A percentile compares a stretch with the other conserved stretches of the same genome.
These are phyloP conservation scores for Wickerhamiella nectarea DNA, from an alignment of 805 yeast genomes.

Conservation along the genomic window DNA sequence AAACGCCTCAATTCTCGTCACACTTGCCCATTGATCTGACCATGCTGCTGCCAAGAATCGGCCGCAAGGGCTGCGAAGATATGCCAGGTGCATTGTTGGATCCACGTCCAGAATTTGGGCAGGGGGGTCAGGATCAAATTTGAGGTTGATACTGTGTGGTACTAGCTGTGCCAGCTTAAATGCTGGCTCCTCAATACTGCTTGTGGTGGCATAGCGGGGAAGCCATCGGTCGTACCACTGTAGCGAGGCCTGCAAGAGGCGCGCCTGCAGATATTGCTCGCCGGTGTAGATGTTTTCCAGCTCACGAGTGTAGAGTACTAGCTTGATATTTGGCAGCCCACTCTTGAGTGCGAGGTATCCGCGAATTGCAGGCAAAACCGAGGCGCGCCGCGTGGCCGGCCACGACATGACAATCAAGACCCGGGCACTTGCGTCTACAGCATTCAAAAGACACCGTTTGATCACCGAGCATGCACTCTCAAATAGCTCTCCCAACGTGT, in stretches of 20 bases:
- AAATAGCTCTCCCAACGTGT: constrained; percentile 19
- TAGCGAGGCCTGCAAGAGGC: constrained; percentile 21
- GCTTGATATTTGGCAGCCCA: constrained; percentile 13
- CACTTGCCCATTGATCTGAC: constrained; percentile 70
- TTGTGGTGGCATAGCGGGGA: constrained; percentile 3
- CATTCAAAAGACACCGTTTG: constrained; percentile 12
- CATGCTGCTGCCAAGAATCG: constrained; percentile 81
- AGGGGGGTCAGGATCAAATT: constrained; percentile 14
- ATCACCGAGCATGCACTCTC: constrained; percentile 16
- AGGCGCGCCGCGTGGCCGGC: constrained; percentile 14
- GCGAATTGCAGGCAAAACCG: constrained; percentile 20
- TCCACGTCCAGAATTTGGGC: constrained; percentile 42
- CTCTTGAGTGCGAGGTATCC: constrained; percentile 17
- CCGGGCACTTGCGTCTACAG: constrained; percentile 6
- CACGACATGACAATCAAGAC: constrained; percentile 15
- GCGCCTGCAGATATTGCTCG: constrained; percentile 20
- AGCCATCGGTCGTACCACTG: constrained; percentile 24
- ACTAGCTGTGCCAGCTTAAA: constrained; percentile 26
- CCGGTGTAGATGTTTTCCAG: constrained; percentile 19
- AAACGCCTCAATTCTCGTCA: constrained; percentile 45
- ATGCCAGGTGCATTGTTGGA: constrained; percentile 70
- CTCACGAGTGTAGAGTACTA: constrained; percentile 16
- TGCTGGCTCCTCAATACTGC: constrained; percentile 19
- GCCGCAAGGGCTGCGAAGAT: constrained; percentile 66
- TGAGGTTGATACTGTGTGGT: constrained; percentile 21